Evolutionary conservation across 2,329 filamentous ascomycete genomes (phyloP).

Genomic region (Davidsoniella neocaledoniae): DNA sequence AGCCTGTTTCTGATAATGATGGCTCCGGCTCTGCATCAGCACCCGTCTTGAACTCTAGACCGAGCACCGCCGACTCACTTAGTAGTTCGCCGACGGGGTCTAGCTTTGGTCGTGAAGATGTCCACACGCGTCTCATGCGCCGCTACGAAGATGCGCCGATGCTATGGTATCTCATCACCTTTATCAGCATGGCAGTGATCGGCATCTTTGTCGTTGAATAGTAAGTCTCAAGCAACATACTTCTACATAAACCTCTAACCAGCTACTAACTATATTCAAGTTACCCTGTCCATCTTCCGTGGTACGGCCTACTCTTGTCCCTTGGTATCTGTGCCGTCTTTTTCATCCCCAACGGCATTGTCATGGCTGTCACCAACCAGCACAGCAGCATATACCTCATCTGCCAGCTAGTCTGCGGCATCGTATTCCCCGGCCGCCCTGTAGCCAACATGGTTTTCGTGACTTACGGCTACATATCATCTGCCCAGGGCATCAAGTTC

Average conservation of each 20-base stretch:
- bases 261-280: constrained; percentile 22
- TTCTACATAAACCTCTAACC: neutral
- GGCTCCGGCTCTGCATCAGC: constrained; percentile 7
- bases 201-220: constrained; percentile 78
- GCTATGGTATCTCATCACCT: constrained; percentile 64
- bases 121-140: constrained; percentile 71
- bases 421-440: constrained; percentile 65
- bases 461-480: constrained; percentile 80
- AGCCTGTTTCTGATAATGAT: constrained; percentile 27
- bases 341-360: constrained; percentile 81
- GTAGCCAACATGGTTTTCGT: constrained; percentile 91
- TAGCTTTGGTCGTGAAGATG: constrained; percentile 44
- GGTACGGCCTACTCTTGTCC: constrained; percentile 70
- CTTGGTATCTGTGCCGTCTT: constrained; percentile 62
- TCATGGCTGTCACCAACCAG: constrained; percentile 86
- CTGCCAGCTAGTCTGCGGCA: constrained; percentile 70
- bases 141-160: constrained; percentile 68
- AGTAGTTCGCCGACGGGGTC: constrained; percentile 10
- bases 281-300: constrained; percentile 67
- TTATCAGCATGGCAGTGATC: constrained; percentile 57
- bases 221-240: constrained; percentile 27
- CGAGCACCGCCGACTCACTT: constrained; percentile 9
- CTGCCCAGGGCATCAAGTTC: constrained; percentile 78
- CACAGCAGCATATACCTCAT: constrained; percentile 76
- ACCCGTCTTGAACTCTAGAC: neutral